phyloP scores from a whole-genome alignment of 2,329 filamentous ascomycete genomes.

The Scortechinia acanthostroma region DNA sequence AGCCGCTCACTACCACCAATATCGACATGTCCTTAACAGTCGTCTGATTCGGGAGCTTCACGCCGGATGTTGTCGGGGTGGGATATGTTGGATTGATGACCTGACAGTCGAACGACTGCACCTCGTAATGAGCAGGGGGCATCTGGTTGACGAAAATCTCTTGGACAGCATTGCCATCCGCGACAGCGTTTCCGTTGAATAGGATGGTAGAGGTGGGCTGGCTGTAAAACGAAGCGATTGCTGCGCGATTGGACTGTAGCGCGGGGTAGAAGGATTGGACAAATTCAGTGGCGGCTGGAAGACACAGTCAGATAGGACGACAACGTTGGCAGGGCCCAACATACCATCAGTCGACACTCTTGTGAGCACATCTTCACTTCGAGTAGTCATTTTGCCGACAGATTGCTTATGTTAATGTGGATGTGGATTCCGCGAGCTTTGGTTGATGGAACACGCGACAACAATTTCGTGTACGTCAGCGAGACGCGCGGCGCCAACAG shows the following conservation, averaged over 20 bases:
- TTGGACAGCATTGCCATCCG: conserved; percentile 8
- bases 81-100: conserved; percentile 50
- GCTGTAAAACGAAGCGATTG: conserved; percentile 39
- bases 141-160: conserved; percentile 7
- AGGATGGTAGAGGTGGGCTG: conserved; percentile 16
- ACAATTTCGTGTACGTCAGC: no score
- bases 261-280: conserved; percentile 42
- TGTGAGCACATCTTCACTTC: not conserved
- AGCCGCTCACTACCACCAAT: not conserved
- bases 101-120: conserved; percentile 72
- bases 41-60: not conserved
- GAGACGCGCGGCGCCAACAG: no score
- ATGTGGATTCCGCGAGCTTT: no score
- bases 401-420: no score
- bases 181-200: not conserved
- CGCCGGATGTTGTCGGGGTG: not conserved
- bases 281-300: conserved; percentile 36
- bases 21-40: conserved; percentile 2
- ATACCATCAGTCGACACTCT: conserved; percentile 1
- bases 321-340: not conserved
- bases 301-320: not conserved
- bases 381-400: not conserved
- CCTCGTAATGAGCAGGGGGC: conserved; percentile 53
- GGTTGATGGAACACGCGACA: no score
- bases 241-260: conserved; percentile 33